A percentile compares a stretch with the other conserved stretches of the same genome.
Conservation (phyloP, 139 green algal genomes). For the Pseudopediastrum boryanum region DNA sequence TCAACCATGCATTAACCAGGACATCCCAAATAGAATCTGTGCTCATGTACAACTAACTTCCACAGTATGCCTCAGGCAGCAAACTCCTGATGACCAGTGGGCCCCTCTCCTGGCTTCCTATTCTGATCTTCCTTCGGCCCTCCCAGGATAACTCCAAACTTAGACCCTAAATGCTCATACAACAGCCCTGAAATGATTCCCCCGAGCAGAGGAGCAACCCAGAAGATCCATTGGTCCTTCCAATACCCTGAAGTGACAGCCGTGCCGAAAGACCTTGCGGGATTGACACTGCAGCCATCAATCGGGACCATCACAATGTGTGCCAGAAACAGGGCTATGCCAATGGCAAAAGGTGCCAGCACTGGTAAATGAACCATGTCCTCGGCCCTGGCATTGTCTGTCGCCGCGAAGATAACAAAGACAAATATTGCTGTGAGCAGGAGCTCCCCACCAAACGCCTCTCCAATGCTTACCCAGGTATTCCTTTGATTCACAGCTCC, state of each 20-base stretch:
- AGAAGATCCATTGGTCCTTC: constrained; percentile 32
- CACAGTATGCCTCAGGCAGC: neutral
- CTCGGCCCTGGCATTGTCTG: neutral
- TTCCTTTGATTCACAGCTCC: constrained; percentile 22
- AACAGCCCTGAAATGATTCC: neutral
- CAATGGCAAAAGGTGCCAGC: constrained; percentile 19
- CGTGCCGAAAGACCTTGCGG: constrained; percentile 22
- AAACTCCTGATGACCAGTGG: neutral
- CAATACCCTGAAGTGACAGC: constrained; percentile 9
- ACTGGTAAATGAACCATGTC: constrained; percentile 14
- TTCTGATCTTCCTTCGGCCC: neutral
- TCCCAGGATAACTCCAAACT: neutral
- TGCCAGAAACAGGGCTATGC: constrained; percentile 1
- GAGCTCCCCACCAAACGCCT: neutral
- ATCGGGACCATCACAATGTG: constrained; percentile 23
- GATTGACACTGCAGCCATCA: constrained; percentile 23
- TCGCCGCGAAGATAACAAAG: constrained; percentile 15
- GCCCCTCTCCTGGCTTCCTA: too few species aligned
- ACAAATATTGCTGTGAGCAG: constrained; percentile 19
- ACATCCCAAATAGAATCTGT: too few species aligned
- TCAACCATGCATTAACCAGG: too few species aligned
- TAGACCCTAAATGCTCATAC: neutral
- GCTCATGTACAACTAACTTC: too few species aligned
- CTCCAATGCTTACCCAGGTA: neutral
- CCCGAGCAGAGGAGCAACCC: constrained; percentile 18